Evolutionary conservation across 768 basidiomycete species (phyloP).

Genomic region (Xerocomellus dryophilus): DNA sequence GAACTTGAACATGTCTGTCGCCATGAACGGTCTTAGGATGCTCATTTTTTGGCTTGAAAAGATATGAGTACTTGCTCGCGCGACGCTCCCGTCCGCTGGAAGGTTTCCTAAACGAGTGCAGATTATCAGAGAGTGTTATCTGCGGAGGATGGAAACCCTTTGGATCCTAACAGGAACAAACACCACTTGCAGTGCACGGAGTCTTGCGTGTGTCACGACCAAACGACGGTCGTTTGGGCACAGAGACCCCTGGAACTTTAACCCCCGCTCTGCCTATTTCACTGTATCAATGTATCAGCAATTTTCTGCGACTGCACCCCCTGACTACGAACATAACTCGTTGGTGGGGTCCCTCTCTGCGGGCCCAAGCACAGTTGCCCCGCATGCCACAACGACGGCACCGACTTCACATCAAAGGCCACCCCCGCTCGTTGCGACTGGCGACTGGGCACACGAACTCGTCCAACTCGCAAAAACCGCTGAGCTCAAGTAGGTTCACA

Average conservation of each 20-base stretch:
- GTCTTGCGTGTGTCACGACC: constrained; percentile 13
- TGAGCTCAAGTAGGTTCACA: constrained; percentile 71
- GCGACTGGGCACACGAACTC: constrained; percentile 85
- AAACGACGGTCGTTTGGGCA: not conserved
- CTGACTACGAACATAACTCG: constrained; percentile 34
- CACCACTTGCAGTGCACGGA: constrained; percentile 26
- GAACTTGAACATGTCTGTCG: constrained; percentile 88
- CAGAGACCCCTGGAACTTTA: constrained; percentile 32
- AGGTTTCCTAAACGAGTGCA: not conserved
- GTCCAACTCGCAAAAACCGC: constrained; percentile 85
- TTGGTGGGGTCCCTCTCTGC: constrained; percentile 32
- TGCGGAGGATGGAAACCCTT: not conserved
- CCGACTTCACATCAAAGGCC: constrained; percentile 25
- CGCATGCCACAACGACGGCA: constrained; percentile 29
- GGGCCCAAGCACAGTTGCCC: constrained; percentile 34
- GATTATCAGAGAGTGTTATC: not conserved
- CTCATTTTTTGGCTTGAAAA: constrained; percentile 56
- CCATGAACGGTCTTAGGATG: constrained; percentile 79
- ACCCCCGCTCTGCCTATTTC: constrained; percentile 21
- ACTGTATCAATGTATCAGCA: constrained; percentile 34
- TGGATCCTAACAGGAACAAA: constrained; percentile 33
- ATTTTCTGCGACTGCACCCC: constrained; percentile 32
- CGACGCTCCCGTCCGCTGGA: not conserved
- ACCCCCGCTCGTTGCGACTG: constrained; percentile 69
- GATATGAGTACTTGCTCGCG: not conserved